Percentiles rank a stretch among this genome's conserved stretches.
These are phyloP conservation scores for Calocybe indica DNA, from an alignment of 768 basidiomycete species.

Conservation along the genomic window DNA sequence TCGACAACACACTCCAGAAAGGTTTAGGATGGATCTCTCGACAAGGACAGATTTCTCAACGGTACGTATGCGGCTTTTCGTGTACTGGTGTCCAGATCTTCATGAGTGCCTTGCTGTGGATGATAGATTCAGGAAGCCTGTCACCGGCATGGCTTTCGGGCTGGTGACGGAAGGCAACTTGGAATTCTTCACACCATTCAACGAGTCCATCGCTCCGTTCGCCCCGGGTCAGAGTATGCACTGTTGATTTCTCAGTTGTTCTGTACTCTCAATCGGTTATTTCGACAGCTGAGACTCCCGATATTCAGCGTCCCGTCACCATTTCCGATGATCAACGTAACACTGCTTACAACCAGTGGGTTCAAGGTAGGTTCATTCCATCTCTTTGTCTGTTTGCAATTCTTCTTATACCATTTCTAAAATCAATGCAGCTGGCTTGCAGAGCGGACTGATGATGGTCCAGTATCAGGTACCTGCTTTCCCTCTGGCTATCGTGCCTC, in stretches of 20 bases:
- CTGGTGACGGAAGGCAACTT: slow-evolving; percentile 53
- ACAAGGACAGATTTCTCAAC: slow-evolving; percentile 36
- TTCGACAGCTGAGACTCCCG: neutral
- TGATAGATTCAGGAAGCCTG: slow-evolving; percentile 49
- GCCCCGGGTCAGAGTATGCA: slow-evolving; percentile 11
- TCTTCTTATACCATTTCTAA: neutral
- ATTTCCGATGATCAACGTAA: slow-evolving; percentile 48
- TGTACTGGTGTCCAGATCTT: neutral
- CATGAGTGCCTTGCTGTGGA: neutral
- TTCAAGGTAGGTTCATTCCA: slow-evolving; percentile 26
- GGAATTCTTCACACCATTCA: slow-evolving; percentile 57
- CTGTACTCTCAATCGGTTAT: neutral
- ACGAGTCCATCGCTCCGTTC: slow-evolving; percentile 37
- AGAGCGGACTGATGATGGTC: slow-evolving; percentile 35
- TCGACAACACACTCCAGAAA: slow-evolving; percentile 44
- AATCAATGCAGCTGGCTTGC: slow-evolving; percentile 29
- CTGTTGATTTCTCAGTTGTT: too few relatives aligned
- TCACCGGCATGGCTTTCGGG: slow-evolving; percentile 50
- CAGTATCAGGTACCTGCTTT: slow-evolving; percentile 49
- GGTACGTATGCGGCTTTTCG: slow-evolving; percentile 27
- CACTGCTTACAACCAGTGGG: slow-evolving; percentile 49
- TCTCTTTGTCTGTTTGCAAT: neutral
- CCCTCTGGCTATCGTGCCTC: slow-evolving; percentile 46
- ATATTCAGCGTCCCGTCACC: slow-evolving; percentile 30
- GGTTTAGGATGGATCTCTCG: slow-evolving; percentile 51